Evolutionary conservation across 2,329 filamentous ascomycete species (phyloP), one percentile per base, ranked within the genome.

Genomic region (Fragosphaeria purpurea): DNA sequence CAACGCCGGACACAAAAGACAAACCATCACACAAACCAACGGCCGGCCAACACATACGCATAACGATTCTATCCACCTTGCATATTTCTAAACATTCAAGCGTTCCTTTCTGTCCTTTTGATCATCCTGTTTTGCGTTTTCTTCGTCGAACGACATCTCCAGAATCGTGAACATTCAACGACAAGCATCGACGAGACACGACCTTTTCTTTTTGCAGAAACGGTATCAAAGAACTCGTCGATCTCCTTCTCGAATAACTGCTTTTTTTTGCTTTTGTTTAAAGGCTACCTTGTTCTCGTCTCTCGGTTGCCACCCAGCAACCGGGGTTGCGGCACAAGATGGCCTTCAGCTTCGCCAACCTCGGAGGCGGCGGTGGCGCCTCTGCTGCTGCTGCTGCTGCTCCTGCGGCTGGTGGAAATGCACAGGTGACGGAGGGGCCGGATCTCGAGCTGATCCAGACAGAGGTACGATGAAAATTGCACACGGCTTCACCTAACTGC

Each of bases 401-500:
- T 52, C 64, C 61, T 54, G 59, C 69, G 53, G 61, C 64, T 48
- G 69, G 65, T 53, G 64, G 65, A 54, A 72, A 67, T 50, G 62
- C 62, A 50, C 52, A 64, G 9, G 45, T 54, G 50, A 65, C 59
- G 46, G 60, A 67, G 63, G 86, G 85, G 41, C 74, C 79, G 46
- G 82, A 88, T 61, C 74, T 95, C 50, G 75, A 82, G 58, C 83
- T 89, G 57, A 85, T 95, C 58, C 80, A 84, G 65, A 91, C 89
- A 57, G 88, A 95, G 75, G 86, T 88, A 70, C 57, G 68, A 40
- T 6, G 39, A 40, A 40, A 4, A 40, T 44, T 7, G 22, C 22
- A 22, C 22, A 2, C 22, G 22, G 22, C 22, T 22, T 22, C 22
- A 22, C 22, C 22, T 22, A 22, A 22, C 22, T 22, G 22, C 22